A percentile compares a stretch with the other conserved stretches of the same genome.
Conservation (phyloP, 306 rosid genomes). For the Vicia villosa region DNA sequence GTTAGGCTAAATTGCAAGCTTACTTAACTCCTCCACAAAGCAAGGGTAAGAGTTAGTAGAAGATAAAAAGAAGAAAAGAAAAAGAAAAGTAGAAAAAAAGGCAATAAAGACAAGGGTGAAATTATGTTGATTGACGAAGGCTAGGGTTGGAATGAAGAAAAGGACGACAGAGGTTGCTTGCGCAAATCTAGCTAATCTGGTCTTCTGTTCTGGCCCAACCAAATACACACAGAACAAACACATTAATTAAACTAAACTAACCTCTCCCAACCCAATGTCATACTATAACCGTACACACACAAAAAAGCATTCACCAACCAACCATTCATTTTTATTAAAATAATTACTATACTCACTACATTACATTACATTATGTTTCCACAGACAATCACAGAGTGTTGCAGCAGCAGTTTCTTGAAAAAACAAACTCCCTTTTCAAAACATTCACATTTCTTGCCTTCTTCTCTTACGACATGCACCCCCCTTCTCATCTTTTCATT, state of each 20-base stretch:
- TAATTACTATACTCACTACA: neutral
- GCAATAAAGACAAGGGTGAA: constrained; percentile 34
- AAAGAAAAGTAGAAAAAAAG: neutral
- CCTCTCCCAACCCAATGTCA: neutral
- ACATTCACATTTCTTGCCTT: constrained; percentile 29
- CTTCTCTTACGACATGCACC: constrained; percentile 31
- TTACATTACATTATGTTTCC: constrained; percentile 56
- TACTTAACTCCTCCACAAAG: neutral
- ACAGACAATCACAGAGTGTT: constrained; percentile 38
- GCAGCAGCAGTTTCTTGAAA: constrained; percentile 28
- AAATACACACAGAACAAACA: neutral
- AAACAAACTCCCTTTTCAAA: constrained; percentile 16
- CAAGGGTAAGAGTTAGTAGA: neutral
- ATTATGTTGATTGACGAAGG: constrained; percentile 43
- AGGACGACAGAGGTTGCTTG: constrained; percentile 69
- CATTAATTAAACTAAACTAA: neutral
- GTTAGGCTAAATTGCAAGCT: no score
- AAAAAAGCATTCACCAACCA: constrained; percentile 36
- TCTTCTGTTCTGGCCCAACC: constrained; percentile 53
- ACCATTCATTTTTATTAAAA: constrained; percentile 33
- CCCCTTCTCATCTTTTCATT: constrained; percentile 5
- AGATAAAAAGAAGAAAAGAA: neutral
- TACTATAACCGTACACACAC: constrained; percentile 50
- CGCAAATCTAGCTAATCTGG: constrained; percentile 87
- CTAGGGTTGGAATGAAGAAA: constrained; percentile 39